A percentile compares a stretch with the other conserved stretches of the same genome.
Conservation (phyloP, 1,284 basidiomycete species). For the Papiliotrema terrestris region DNA sequence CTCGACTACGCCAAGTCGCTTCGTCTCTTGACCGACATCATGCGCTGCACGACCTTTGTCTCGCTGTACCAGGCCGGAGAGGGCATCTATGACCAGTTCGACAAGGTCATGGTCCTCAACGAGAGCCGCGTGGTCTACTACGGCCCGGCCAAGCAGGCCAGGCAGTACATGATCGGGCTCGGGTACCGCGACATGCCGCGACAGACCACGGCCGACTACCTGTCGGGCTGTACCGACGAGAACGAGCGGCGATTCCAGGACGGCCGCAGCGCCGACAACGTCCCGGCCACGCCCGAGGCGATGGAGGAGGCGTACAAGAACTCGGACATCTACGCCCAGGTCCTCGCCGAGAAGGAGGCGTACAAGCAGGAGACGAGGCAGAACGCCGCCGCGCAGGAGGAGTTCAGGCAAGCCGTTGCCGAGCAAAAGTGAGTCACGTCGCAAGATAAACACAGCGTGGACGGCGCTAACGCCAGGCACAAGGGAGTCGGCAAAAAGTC, state of each 20-base stretch:
- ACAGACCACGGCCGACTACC: slow-evolving; percentile 65
- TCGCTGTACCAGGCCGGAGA: slow-evolving; percentile 59
- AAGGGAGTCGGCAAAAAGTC: slow-evolving; percentile 76
- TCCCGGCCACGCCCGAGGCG: slow-evolving; percentile 67
- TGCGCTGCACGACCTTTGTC: slow-evolving; percentile 50
- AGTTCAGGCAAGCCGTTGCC: slow-evolving; percentile 70
- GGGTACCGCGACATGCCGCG: slow-evolving; percentile 51
- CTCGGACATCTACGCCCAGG: slow-evolving; percentile 56
- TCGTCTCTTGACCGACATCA: slow-evolving; percentile 56
- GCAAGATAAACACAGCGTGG: neutral
- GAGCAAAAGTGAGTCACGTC: slow-evolving; percentile 61
- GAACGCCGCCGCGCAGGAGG: slow-evolving; percentile 61
- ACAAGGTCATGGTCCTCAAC: slow-evolving; percentile 61
- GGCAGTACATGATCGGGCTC: slow-evolving; percentile 54
- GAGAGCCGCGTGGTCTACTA: slow-evolving; percentile 57
- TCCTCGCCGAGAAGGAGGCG: slow-evolving; percentile 57
- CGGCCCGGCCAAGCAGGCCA: slow-evolving; percentile 54
- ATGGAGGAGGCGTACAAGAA: slow-evolving; percentile 67
- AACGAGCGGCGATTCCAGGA: slow-evolving; percentile 81
- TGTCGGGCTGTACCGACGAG: slow-evolving; percentile 65
- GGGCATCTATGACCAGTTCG: slow-evolving; percentile 66
- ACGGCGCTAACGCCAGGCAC: slow-evolving; percentile 37
- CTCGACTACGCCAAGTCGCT: slow-evolving; percentile 59
- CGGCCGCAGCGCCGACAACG: slow-evolving; percentile 61
- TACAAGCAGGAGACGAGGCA: slow-evolving; percentile 66